A percentile compares a stretch with the other conserved stretches of the same genome.
These are phyloP conservation scores for Colletotrichum tamarilloi DNA, from an alignment of 2,329 filamentous ascomycete species.

Conservation along the genomic window DNA sequence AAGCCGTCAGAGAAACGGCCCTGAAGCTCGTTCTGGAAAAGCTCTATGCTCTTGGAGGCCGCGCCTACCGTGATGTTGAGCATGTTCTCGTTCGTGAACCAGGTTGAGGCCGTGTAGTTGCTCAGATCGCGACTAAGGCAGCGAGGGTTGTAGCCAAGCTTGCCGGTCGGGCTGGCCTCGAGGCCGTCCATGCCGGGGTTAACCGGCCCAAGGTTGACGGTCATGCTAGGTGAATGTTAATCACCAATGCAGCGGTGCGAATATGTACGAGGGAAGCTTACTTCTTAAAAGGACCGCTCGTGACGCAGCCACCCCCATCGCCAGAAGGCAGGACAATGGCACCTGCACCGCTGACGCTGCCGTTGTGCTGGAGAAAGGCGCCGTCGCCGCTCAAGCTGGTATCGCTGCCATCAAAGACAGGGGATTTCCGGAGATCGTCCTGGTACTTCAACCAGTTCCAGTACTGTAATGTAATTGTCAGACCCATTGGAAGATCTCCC, in stretches of 20 bases:
- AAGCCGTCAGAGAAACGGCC: constrained; percentile 42
- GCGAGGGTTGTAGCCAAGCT: constrained; percentile 42
- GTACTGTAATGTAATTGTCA: constrained; percentile 39
- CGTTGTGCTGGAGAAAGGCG: constrained; percentile 42
- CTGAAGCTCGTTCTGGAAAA: constrained; percentile 46
- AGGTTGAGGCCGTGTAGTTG: constrained; percentile 31
- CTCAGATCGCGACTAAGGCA: constrained; percentile 47
- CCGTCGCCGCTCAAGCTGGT: constrained; percentile 52
- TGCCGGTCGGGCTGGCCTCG: not conserved
- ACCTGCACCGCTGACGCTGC: constrained; percentile 36
- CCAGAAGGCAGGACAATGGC: constrained; percentile 47
- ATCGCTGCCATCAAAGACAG: constrained; percentile 53
- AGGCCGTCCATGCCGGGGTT: constrained; percentile 35
- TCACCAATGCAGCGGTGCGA: no score
- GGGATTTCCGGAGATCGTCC: constrained; percentile 43
- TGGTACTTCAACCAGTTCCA: constrained; percentile 50
- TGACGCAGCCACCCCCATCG: constrained; percentile 48
- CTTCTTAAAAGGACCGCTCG: constrained; percentile 44
- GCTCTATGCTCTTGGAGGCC: constrained; percentile 32
- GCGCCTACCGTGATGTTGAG: constrained; percentile 41
- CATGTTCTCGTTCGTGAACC: constrained; percentile 39
- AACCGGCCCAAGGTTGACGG: constrained; percentile 45
- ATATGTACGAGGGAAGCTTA: constrained; percentile 37
- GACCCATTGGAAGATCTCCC: constrained; percentile 18
- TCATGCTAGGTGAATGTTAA: constrained; percentile 26